Base-by-base conservation (phyloP, 2,329 filamentous ascomycete species). In the Neofusicoccum umdonicola region DNA sequence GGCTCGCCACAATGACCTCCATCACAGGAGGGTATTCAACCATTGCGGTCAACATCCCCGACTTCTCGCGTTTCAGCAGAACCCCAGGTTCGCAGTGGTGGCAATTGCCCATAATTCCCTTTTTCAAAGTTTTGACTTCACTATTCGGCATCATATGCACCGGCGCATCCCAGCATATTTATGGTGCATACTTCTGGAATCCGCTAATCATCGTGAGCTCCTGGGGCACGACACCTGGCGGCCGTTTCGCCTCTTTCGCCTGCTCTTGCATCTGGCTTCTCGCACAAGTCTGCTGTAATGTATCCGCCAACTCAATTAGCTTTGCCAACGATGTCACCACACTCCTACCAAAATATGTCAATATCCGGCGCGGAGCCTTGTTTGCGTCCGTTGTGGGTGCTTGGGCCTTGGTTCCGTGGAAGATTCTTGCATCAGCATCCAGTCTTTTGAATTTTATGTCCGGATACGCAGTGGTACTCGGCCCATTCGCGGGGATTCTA, bases 41-140 rank as follows among this genome's bases (percentile, higher is more conserved):
- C 17, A 51, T 73, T 34, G 56, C 64, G 1, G 34, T 50, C 45
- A 62, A 50, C 66, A 67, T 66, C 50, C 61, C 64, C 51, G 67
- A 68, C 58, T 67, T 68, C 51, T 66, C 67, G 15, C 51, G 67
- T 50, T 68, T 66, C 52, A 52, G 64, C 44, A 66, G 64, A 22
- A 71, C 63, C 3, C 52, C 37, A n/a, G n/a, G 52, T 17, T 13
- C n/a, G 15, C 52, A 57, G 15, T 35, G 27, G 1, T 22, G 37
- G n/a, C 52, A 57, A 7, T 17, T 39, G 13, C 62, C 67, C 34
- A 45, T 42, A 41, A 69, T 68, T 44, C 70, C 72, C 42, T 69
- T 78, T 63, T 71, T 77, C 65, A 76, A 79, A 65, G 71, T 73
- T 1, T 66, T 77, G 27, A 74, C 78, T 61, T 19, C 17, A 15